These are phyloP conservation scores for Leptographium procerum DNA, from an alignment of 2,329 filamentous ascomycete genomes.

Conservation along the genomic window DNA sequence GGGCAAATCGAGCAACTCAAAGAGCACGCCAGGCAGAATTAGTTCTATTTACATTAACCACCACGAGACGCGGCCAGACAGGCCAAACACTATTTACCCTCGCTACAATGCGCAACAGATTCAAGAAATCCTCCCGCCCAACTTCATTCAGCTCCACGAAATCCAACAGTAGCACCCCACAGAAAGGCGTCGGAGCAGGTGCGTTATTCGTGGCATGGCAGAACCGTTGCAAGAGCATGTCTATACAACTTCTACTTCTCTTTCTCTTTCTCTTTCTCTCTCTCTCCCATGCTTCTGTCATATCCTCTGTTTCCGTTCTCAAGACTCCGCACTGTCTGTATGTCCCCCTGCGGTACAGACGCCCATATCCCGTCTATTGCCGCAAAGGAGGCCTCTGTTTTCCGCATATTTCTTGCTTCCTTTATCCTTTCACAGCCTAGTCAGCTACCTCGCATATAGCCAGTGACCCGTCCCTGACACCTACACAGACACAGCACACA, in stretches of 20 bases:
- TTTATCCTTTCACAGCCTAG: no score
- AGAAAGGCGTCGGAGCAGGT: constrained; percentile 3
- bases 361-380: background rate
- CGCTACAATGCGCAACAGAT: constrained; percentile 10
- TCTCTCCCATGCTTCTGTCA: background rate
- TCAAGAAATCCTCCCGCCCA: constrained; percentile 7
- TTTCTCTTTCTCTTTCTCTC: no score
- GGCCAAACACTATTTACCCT: background rate
- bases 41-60: background rate
- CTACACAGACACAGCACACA: constrained; percentile 1
- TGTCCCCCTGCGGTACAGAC: background rate
- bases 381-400: background rate
- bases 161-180: background rate
- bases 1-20: background rate
- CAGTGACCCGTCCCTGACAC: background rate
- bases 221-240: background rate
- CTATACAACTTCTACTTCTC: background rate
- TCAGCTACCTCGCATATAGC: background rate
- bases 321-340: no score
- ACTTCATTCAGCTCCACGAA: constrained; percentile 9
- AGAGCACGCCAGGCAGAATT: background rate
- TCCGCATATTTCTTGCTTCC: background rate
- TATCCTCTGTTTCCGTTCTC: background rate
- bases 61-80: background rate
- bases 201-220: background rate